Conservation (phyloP, 139 green algal genomes). For the Chlamydomonas sphaeroides region DNA sequence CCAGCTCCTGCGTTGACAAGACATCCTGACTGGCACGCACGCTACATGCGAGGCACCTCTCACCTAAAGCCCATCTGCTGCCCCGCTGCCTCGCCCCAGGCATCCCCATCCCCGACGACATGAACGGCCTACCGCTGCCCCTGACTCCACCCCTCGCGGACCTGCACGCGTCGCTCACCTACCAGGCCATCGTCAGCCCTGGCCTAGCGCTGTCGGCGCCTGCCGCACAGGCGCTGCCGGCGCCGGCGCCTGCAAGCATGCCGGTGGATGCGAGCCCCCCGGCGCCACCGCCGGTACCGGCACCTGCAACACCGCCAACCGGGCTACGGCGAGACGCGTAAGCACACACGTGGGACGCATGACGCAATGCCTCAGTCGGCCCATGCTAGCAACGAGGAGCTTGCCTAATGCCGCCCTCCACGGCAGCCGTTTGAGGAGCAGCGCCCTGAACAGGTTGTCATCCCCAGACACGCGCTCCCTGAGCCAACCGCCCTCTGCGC, state of each 20-base stretch:
- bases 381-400: neutral
- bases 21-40: neutral
- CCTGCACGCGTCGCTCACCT: too few relatives aligned
- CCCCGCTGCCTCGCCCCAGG: neutral
- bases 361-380: neutral
- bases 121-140: conserved; percentile 28
- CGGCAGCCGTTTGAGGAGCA: too few relatives aligned
- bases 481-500: too few relatives aligned
- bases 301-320: neutral
- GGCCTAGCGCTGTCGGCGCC: neutral
- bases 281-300: neutral
- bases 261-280: too few relatives aligned
- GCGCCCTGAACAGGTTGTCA: too few relatives aligned
- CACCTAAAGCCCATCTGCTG: neutral
- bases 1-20: neutral
- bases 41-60: neutral
- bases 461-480: neutral
- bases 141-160: neutral
- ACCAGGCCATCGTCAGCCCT: too few relatives aligned
- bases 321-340: too few relatives aligned
- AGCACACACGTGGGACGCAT: too few relatives aligned
- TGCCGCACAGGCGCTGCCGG: neutral
- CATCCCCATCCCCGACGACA: neutral
- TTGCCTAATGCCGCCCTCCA: too few relatives aligned
- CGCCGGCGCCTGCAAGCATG: neutral